Conservation (phyloP, 139 green algal species). For the Tetradesmus obliquus region DNA sequence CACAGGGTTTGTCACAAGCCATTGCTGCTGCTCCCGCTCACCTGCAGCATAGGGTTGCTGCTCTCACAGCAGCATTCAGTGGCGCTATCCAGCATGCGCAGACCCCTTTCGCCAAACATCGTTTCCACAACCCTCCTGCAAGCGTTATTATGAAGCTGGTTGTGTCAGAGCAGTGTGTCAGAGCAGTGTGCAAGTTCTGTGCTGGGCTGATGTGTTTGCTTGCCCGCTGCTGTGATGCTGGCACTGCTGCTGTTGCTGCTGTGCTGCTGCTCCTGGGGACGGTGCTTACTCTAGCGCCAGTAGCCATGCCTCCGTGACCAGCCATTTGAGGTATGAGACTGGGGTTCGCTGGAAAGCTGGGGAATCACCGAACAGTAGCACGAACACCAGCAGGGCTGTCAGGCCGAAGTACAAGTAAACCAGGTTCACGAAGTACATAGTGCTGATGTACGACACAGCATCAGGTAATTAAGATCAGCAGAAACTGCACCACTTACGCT, state of each 20-base stretch:
- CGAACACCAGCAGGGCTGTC: constrained; percentile 52
- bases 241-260: background rate
- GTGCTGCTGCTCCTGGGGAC: background rate
- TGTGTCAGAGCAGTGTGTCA: background rate
- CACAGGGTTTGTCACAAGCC: no score
- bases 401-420: constrained; percentile 45
- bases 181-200: constrained; percentile 1
- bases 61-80: constrained; percentile 56
- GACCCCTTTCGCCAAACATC: constrained; percentile 23
- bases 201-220: background rate
- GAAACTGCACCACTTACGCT: background rate
- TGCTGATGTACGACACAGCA: background rate
- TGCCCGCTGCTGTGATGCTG: background rate
- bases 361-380: constrained; percentile 68
- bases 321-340: constrained; percentile 58
- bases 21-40: background rate
- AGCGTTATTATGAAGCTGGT: no score
- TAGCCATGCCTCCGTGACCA: constrained; percentile 54
- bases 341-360: constrained; percentile 53
- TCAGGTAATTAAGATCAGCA: background rate
- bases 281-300: constrained; percentile 49
- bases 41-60: constrained; percentile 60
- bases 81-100: constrained; percentile 22
- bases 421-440: constrained; percentile 57
- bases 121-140: constrained; percentile 34